Base-by-base conservation (phyloP, 1,139 yeast genomes). In the Pichia sp. region DNA sequence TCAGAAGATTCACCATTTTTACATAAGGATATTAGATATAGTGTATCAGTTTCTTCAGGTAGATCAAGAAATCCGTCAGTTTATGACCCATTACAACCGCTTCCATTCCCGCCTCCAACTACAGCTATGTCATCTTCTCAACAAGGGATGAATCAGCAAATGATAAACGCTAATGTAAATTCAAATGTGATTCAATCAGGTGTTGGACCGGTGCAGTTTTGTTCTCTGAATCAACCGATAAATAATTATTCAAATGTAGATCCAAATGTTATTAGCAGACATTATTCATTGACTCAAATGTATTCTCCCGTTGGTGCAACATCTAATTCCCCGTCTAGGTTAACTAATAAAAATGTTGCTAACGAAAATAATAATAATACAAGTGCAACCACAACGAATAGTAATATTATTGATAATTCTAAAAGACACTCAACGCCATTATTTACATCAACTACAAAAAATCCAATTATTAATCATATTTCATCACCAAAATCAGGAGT, bases 1-100 rank as follows among this genome's bases (percentile, higher is more conserved):
- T 11, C 28, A 25, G 49, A 42, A 13, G 50, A 43, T 13, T 31
- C 51, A 7, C 57, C 55, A 4, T 41, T 56, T 37, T 43, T 52
- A 11, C 58, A 56, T 20, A 56, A 54, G 22, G 60, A 59, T 41
- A 54, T 59, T 8, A 45, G 62, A 28, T 59, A 53, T 39, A 52
- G 57, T 32, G 49, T 55, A 3, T 53, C 61, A 4, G 7, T 40
- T 3, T 43, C 51, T 7, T 56, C 61, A 5, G 49, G 46, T 18
- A 45, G 51, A 28, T 50, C 60, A 7, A 49, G 63, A 42, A 57
- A 59, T 37, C 48, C 51, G 20, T 59, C 63, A 5, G 52, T 59
- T 21, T 58, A 59, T 45, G 63, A 59, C 39, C 63, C 63, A 2
- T 41, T 59, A 30, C 61, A 56, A 35, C 55, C 52, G 5, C 15